Conservation (phyloP, 2,329 filamentous ascomycete species). For the Epichloe festucae region DNA sequence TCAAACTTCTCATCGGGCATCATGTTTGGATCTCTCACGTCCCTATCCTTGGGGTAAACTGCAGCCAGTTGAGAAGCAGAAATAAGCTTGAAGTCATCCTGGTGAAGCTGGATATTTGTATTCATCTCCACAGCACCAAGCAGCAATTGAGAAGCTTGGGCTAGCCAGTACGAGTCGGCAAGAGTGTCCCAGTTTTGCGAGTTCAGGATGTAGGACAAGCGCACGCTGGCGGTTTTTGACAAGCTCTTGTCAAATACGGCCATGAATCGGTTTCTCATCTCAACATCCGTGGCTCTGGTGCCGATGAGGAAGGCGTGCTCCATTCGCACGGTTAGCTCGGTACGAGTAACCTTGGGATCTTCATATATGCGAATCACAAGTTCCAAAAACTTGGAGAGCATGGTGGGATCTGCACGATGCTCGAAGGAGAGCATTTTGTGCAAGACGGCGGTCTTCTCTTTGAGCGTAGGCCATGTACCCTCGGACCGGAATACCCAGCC, state of each 20-base stretch:
- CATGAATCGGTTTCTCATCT: conserved; percentile 96
- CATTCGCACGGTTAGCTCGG: conserved; percentile 90
- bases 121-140: conserved; percentile 84
- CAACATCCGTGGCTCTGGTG: conserved; percentile 80
- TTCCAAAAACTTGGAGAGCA: conserved; percentile 87
- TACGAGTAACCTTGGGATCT: conserved; percentile 87
- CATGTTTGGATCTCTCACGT: conserved; percentile 46
- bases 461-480: conserved; percentile 90
- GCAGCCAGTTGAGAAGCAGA: conserved; percentile 62
- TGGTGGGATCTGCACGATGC: conserved; percentile 64
- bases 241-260: conserved; percentile 89
- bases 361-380: conserved; percentile 97
- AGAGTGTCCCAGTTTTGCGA: conserved; percentile 97
- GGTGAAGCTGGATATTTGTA: conserved; percentile 61
- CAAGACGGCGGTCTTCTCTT: conserved; percentile 97
- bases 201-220: conserved; percentile 77
- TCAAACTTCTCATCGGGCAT: conserved; percentile 80
- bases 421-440: conserved; percentile 99
- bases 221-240: conserved; percentile 80
- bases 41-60: conserved; percentile 65
- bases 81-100: conserved; percentile 71
- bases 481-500: conserved; percentile 92
- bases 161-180: conserved; percentile 90
- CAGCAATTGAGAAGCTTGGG: conserved; percentile 86
- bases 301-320: conserved; percentile 97